Base-by-base conservation (phyloP, 148 eudicot species). In the Arctostaphylos glauca region DNA sequence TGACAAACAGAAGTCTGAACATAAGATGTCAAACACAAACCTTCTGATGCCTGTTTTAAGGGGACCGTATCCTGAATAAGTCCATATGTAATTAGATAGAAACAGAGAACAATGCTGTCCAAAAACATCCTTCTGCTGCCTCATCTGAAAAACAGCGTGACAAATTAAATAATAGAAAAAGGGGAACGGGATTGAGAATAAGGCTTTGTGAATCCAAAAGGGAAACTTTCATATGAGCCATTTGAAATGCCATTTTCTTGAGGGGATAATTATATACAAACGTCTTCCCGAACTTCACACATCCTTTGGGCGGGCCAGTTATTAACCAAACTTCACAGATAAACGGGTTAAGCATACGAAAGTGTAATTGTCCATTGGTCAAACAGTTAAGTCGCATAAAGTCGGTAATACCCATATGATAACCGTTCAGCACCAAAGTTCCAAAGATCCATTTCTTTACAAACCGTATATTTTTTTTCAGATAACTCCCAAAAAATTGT, bases 41-140 rank as follows among this genome's bases (percentile, higher is more conserved):
- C 98, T 89, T 81, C 86, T 88, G 84, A 96, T 89, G 78, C 97
- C 97, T 58, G 64, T 86, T 84, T 81, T 92, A 50, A 86, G 90
- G 52, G 92, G 93, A 79, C 97, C 95, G 81, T 84, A 88, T 80
- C 97, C 98, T 66, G 98, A 91, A 83, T 90, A 92, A 54, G 91
- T 85, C 84, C 88, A 88, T 82, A 94, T 91, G 91, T 93, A 96
- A 76, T 81, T 85, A 0, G 94, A 92, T 86, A 96, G 86, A 76
- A 96, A 90, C 81, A 87, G 88, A 83, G 84, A 88, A 74, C 93
- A 91, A 72, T 89, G 88, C 85, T 76, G 89, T 53, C 92, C 91
- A 74, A 87, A 88, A 23, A 86, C 89, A 77, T 93, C 98, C 85
- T 89, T 94, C 91, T 94, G 98, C 83, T 96, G 98, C 81, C 98